A percentile compares a stretch with the other conserved stretches of the same genome.
phyloP scores from a whole-genome alignment of 2,329 filamentous ascomycete genomes.

The Periconia digitata region DNA sequence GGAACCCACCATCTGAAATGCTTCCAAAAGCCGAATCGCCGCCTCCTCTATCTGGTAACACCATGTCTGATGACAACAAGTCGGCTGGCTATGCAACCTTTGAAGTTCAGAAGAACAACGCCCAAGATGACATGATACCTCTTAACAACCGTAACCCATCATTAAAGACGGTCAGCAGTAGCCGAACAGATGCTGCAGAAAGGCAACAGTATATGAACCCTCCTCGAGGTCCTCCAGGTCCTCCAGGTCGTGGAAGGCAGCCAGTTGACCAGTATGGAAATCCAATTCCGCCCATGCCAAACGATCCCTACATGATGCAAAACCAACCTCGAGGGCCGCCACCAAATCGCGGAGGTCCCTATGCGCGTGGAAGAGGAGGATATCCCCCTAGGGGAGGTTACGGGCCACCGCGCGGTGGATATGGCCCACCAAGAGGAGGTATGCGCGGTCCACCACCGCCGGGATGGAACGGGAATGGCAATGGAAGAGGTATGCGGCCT shows the following conservation, averaged over 20 bases:
- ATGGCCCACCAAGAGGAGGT: constrained; percentile 38
- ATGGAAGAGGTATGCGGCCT: constrained; percentile 26
- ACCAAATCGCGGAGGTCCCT: constrained; percentile 45
- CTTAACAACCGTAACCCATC: constrained; percentile 67
- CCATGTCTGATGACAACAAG: constrained; percentile 57
- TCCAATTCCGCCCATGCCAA: constrained; percentile 48
- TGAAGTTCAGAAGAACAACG: constrained; percentile 62
- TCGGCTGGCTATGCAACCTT: constrained; percentile 63
- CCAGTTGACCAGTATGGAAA: constrained; percentile 68
- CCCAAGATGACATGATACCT: constrained; percentile 68
- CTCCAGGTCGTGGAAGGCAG: constrained; percentile 41
- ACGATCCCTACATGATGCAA: constrained; percentile 48
- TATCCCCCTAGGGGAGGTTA: constrained; percentile 41
- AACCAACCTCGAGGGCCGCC: constrained; percentile 41
- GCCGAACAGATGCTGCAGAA: constrained; percentile 45
- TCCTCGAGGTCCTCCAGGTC: constrained; percentile 40
- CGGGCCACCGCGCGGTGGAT: constrained; percentile 39
- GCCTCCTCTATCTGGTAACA: constrained; percentile 54
- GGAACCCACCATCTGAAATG: constrained; percentile 24
- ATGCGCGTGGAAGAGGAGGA: constrained; percentile 43
- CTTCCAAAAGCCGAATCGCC: constrained; percentile 56
- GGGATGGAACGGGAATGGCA: constrained; percentile 43
- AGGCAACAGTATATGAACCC: constrained; percentile 29
- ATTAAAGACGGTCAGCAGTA: constrained; percentile 56
- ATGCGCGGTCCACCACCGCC: constrained; percentile 45